Evolutionary conservation across 2,329 filamentous ascomycete species (phyloP).

Genomic region (Calonectria henricotiae): DNA sequence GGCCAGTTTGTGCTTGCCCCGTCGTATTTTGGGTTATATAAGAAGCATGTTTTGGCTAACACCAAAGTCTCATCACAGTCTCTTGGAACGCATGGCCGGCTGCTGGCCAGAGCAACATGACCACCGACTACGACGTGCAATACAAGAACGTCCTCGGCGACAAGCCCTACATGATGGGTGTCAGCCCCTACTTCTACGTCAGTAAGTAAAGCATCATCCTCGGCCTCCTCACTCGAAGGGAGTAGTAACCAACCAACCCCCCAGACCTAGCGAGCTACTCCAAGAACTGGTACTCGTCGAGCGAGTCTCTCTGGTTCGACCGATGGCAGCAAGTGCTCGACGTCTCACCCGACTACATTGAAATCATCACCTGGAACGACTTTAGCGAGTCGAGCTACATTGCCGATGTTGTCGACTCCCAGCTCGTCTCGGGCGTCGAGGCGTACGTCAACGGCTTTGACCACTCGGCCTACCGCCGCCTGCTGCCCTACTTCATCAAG

Average conservation of each 20-base stretch:
- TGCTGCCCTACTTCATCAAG: conserved; percentile 68
- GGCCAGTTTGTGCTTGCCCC: too few relatives aligned
- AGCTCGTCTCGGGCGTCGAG: conserved; percentile 63
- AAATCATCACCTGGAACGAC: conserved; percentile 69
- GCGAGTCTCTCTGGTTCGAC: conserved; percentile 74
- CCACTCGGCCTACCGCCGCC: conserved; percentile 67
- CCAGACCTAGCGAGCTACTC: conserved; percentile 67
- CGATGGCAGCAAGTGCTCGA: conserved; percentile 71
- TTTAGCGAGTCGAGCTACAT: conserved; percentile 73
- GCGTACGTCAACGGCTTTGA: conserved; percentile 66
- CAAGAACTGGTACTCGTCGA: conserved; percentile 77
- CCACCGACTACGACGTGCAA: conserved; percentile 55
- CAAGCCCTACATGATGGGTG: conserved; percentile 69
- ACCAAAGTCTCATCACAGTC: conserved; percentile 47
- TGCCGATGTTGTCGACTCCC: conserved; percentile 61
- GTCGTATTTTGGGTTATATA: neutral
- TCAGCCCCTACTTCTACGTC: conserved; percentile 75
- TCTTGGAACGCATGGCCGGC: conserved; percentile 62
- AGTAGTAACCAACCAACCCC: neutral
- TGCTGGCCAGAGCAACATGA: conserved; percentile 54
- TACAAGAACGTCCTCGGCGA: conserved; percentile 55
- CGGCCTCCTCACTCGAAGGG: too few relatives aligned
- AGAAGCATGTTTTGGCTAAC: conserved; percentile 24
- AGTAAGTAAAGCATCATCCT: conserved; percentile 47
- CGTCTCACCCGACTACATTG: conserved; percentile 64